Evolutionary conservation across 1,139 yeast genomes (phyloP), one percentile per base, ranked within the genome.

Genomic region (Yueomyces sp.): DNA sequence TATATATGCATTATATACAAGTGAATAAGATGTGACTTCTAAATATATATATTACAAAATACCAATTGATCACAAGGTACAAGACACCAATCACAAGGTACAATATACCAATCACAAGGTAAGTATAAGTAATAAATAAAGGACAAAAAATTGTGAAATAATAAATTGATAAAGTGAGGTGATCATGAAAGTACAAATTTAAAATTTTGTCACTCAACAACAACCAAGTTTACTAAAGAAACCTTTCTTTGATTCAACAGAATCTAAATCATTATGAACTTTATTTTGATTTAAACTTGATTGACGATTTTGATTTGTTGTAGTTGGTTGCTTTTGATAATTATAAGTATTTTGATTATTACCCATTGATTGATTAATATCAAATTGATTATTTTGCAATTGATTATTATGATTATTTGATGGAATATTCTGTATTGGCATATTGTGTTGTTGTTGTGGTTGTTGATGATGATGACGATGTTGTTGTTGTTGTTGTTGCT

Each of bases 221-320:
- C 70, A 66, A 26, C 64, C 61, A 32, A 65, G 39, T 46, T 63
- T 66, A 36, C 63, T 50, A 46, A 65, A 64, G 51, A 63, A 66
- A 1, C 70, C 70, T 44, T 59, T 62, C 28, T 55, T 57, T n/a
- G 65, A 50, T 26, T 45, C 48, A 4, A 44, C 35, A 11, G 55
- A 50, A 27, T 45, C 45, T 27, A 56, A 51, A 29, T 56, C 61
- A 33, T 39, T 46, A 43, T 40, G 28, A 41, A 45, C 39, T 52
- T 43, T 56, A 60, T 40, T 57, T 62, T 42, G 56, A 57, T 51
- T 50, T 53, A 39, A 51, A 50, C 46, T 46, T 41, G 43, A 46
- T 44, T 41, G 31, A 37, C 38, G 36, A 38, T 42, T 39, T 49
- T 44, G 44, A 38, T 40, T 36, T 11, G 46, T 46, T 40, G 56